A percentile compares a stretch with the other conserved stretches of the same genome.
These are phyloP conservation scores for Suhomyces kunorum DNA, from an alignment of 1,139 yeast genomes.

Conservation along the genomic window DNA sequence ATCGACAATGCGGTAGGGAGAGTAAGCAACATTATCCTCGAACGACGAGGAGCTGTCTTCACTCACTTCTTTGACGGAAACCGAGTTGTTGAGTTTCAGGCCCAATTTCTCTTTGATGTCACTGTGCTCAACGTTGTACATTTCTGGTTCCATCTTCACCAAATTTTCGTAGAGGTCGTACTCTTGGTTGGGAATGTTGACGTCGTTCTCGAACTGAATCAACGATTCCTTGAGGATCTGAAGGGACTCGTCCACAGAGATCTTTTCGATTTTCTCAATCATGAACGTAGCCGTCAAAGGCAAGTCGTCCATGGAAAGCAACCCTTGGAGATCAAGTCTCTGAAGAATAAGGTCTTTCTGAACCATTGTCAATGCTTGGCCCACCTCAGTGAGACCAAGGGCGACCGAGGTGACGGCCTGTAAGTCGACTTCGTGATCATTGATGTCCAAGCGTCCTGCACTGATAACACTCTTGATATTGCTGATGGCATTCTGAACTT, in stretches of 20 bases:
- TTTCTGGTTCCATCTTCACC: not conserved
- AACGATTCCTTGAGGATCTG: conserved; percentile 21
- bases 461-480: conserved; percentile 10
- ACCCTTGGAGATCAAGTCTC: conserved; percentile 29
- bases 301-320: conserved; percentile 27
- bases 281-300: conserved; percentile 32
- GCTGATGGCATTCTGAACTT: conserved; percentile 4
- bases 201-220: conserved; percentile 24
- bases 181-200: conserved; percentile 21
- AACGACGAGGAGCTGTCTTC: not conserved
- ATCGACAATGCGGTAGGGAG: conserved; percentile 12
- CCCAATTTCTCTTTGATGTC: conserved; percentile 7
- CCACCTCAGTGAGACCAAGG: conserved; percentile 29
- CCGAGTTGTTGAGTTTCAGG: not conserved
- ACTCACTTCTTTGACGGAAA: not conserved
- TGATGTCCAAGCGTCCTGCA: conserved; percentile 11
- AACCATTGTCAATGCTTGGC: conserved; percentile 22
- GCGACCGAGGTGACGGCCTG: conserved; percentile 22
- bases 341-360: conserved; percentile 27
- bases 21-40: conserved; percentile 12
- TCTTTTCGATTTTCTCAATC: conserved; percentile 31
- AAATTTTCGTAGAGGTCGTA: conserved; percentile 15
- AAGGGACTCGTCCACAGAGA: conserved; percentile 26
- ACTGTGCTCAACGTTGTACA: not conserved
- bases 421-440: conserved; percentile 14